Base-by-base conservation (phyloP, 805 yeast species). In the Kodamaea neixiangensis region DNA sequence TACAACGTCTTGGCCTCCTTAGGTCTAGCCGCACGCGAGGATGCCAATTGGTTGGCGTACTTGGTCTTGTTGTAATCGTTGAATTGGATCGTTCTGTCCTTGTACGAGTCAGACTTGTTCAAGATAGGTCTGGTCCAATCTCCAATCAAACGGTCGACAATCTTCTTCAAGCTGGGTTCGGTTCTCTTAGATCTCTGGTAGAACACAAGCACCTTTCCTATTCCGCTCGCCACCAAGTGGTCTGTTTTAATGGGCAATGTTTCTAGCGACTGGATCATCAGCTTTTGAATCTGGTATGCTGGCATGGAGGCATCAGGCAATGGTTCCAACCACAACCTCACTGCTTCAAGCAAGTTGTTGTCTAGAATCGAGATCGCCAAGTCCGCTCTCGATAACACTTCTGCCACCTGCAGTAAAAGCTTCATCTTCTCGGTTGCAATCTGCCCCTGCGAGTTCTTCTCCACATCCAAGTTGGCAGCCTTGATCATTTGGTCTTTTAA, bases 41-140 rank as follows among this genome's bases (percentile, higher is more conserved):
- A 60, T 21, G 71, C 63, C 52, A 78, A 67, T 56, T 75, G 71
- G 57, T 75, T 72, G 54, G 72, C 72, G 65, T 71, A 78, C 56
- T 73, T 77, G 58, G 76, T 77, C 63, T 81, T 80, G 66, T 86
- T 87, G 69, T 88, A 91, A 43, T 81, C 82, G 54, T 82, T 80
- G 54, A 84, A 79, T 60, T 79, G 80, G 54, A 93, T 85, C 54
- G 82, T 77, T 71, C 89, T 85, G 69, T 93, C 97, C 67, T 94
- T 85, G 75, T 92, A 93, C 61, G 92, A 90, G 69, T 93, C 98
- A 3, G 96, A 86, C 54, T 96, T 86, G 58, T 96, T 96, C 79
- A 94, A 89, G 55, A 94, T 90, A 42, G 99, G 99, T 71, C 99
- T 82, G 7, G 97, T 93, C 99, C 99, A 94, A 67, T 91, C 96